Base-by-base conservation (phyloP, 2,329 filamentous ascomycete genomes). In the Aspergillus udagawae region DNA sequence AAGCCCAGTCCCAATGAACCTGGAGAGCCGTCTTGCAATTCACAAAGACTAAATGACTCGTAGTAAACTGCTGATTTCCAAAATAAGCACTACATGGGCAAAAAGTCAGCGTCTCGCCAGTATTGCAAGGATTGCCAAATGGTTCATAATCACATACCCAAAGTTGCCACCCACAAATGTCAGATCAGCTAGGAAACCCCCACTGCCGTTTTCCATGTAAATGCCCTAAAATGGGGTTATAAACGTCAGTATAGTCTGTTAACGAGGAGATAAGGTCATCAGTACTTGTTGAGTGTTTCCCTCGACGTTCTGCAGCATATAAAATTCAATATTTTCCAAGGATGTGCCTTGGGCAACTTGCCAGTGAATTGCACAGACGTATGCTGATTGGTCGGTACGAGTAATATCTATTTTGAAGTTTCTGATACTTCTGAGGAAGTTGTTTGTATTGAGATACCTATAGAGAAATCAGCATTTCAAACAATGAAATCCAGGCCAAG, bases 341-440 rank as follows among this genome's bases (percentile, higher is more conserved):
- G 83, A 86, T 0, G 87, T 90, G 28, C 86, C 87, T 48, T 90
- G 87, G 17, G 88, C 86, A 9, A 90, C 87, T 73, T 90, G 87
- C 87, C 87, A 90, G 73, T 90, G 87, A 60, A 91, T 88, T 62
- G 65, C 65, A 21, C 62, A 66, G 0, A 78, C 35, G 79, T 79
- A 64, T 1, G 57, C 54, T 7, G 28, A 27, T 6, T 44, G 57
- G 28, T 59, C 53, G 0, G 54, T 61, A 0, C 23, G 23, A 28
- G 56, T 2, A 7, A 68, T 64, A 52, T 70, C 63, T 1, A 70
- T 65, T 21, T 60, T 67, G 52, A 70, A 69, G 29, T 63, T 67
- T 12, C 42, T 44, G 14, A 65, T 56, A 41, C 42, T 54, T 2
- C 67, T 57, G 7, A 65, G 50, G 48, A 70, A 70, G n/a, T 68